Conservation (phyloP, 139 green algal genomes). For the Penium margaritaceum region DNA sequence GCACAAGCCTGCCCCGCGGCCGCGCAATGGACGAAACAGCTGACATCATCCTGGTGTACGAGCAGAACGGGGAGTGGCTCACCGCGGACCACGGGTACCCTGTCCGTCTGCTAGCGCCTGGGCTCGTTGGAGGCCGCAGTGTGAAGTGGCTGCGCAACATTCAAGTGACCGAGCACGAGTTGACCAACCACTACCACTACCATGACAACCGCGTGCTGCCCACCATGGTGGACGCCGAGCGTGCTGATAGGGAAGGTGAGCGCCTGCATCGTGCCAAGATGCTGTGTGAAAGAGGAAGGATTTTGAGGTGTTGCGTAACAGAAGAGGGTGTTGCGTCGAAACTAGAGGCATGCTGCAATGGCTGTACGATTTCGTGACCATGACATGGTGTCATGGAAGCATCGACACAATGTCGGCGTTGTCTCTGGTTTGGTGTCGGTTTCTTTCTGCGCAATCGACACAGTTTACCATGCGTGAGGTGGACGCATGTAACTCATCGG, state of each 20-base stretch:
- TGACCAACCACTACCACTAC: slow-evolving; percentile 93
- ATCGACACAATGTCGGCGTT: too few relatives aligned
- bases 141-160: slow-evolving; percentile 85
- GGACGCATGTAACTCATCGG: too few relatives aligned
- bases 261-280: too few relatives aligned
- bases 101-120: slow-evolving; percentile 74
- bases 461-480: too few relatives aligned
- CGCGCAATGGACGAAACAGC: slow-evolving; percentile 58
- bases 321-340: too few relatives aligned
- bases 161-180: slow-evolving; percentile 65
- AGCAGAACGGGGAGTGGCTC: slow-evolving; percentile 67
- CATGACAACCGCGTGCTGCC: slow-evolving; percentile 95
- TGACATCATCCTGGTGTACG: slow-evolving; percentile 70
- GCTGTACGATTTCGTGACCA: too few relatives aligned
- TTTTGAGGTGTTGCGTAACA: too few relatives aligned
- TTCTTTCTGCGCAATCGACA: too few relatives aligned
- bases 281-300: too few relatives aligned
- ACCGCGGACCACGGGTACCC: slow-evolving; percentile 71
- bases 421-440: too few relatives aligned
- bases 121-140: slow-evolving; percentile 78
- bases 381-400: too few relatives aligned
- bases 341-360: too few relatives aligned
- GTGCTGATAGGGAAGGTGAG: slow-evolving; percentile 53
- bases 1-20: slow-evolving; percentile 7
- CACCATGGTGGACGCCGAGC: slow-evolving; percentile 77